Base-by-base conservation (phyloP, 495 filamentous ascomycete genomes). In the Penicillium riverlandense region DNA sequence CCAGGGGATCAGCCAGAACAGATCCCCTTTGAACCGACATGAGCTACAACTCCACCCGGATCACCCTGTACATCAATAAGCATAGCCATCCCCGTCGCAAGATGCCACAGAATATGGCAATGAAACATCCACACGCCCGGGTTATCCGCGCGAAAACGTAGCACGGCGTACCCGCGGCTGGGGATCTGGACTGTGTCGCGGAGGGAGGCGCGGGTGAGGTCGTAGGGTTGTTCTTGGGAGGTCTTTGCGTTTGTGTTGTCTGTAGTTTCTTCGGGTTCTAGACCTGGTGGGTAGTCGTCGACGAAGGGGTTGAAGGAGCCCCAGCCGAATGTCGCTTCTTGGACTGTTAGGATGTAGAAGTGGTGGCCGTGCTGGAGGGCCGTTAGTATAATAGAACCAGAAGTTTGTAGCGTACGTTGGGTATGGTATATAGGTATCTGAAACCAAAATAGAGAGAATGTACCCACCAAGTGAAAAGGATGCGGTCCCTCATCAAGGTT, bases 361-460 rank as follows among this genome's bases (percentile, higher is more conserved):
- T 84, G 77, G 65, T 95, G 86, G 4, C 88, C 88, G 69, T 95
- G 89, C 38, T 89, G 83, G 68, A 82, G 32, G n/a, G 6, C 2
- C 9, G n/a, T 12, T 22, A 22, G 22, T 4, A 22, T 22, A 6
- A 22, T 22, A 22, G 0, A 22, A 6, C 22, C 22, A 6, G 22
- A 22, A 4, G 2, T 22, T 22, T 6, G 4, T 22, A 22, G 22
- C 22, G 22, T 22, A 22, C 2, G 4, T 3, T 86, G 2, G 82
- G 29, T 8, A 29, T 4, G 22, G 29, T 38, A 39, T 38, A 38
- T 11, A 29, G 2, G 1, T 36, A 22, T 37, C 10, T 10, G 6
- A 37, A 29, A 12, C 6, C 11, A 40, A 5, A 8, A n/a, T 8
- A 30, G 15, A 35, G 6, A 38, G 29, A 34, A 32, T 40, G 11